phyloP scores from a whole-genome alignment of 2,329 filamentous ascomycete species.

The Metarhizium guizhouense region DNA sequence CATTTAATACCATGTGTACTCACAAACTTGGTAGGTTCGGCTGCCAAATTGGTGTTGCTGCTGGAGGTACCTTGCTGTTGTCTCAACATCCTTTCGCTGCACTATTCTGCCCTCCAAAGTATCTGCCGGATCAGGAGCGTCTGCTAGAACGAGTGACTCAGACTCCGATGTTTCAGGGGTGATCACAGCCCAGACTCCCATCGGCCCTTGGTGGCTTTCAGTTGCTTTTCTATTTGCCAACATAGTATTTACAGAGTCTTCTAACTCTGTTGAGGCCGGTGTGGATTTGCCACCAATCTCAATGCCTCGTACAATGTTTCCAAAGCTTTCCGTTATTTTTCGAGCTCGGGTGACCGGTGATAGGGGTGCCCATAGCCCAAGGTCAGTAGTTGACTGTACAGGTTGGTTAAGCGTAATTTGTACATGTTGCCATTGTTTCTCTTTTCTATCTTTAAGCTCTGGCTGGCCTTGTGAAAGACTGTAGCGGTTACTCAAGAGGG shows the following conservation, averaged over 20 bases:
- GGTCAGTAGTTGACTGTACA: conserved; percentile 13
- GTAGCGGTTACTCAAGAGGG: conserved; percentile 35
- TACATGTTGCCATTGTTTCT: conserved; percentile 32
- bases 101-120: conserved; percentile 1
- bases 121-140: conserved; percentile 8
- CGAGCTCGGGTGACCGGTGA: conserved; percentile 55
- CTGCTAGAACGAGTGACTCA: conserved; percentile 2
- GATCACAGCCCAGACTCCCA: conserved; percentile 67
- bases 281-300: conserved; percentile 35
- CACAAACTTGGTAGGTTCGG: conserved; percentile 33
- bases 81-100: conserved; percentile 11
- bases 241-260: conserved; percentile 51
- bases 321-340: conserved; percentile 55
- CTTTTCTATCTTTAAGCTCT: conserved; percentile 16
- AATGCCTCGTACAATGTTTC: conserved; percentile 68
- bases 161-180: conserved; percentile 30
- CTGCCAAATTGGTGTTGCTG: conserved; percentile 32
- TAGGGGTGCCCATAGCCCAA: conserved; percentile 36
- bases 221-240: conserved; percentile 30
- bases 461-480: conserved; percentile 14
- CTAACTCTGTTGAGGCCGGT: conserved; percentile 65
- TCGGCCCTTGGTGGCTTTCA: conserved; percentile 30
- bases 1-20: conserved; percentile 2
- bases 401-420: conserved; percentile 14
- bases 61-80: conserved; percentile 20